These are phyloP conservation scores for Elsinoe arachidis DNA, from an alignment of 2,329 filamentous ascomycete genomes.

Conservation along the genomic window DNA sequence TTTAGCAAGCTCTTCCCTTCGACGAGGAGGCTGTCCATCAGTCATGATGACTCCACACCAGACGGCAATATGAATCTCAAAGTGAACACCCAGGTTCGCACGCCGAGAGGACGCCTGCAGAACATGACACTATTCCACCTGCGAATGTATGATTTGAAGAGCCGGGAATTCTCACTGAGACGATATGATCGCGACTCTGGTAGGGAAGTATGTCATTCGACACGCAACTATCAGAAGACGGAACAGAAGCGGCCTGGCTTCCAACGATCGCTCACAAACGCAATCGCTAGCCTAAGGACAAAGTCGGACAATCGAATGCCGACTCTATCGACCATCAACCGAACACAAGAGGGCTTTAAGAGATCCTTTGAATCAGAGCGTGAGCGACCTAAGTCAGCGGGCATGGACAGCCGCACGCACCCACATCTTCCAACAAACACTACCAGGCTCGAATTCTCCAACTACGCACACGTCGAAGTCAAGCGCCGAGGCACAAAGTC, in stretches of 20 bases:
- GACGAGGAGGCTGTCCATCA: slow-evolving; percentile 67
- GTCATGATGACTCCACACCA: slow-evolving; percentile 79
- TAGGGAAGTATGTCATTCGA: slow-evolving; percentile 81
- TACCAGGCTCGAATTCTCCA: slow-evolving; percentile 89
- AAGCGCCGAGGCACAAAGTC: slow-evolving; percentile 57
- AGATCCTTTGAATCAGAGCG: slow-evolving; percentile 34
- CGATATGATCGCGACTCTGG: slow-evolving; percentile 90
- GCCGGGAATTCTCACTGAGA: slow-evolving; percentile 79
- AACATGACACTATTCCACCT: slow-evolving; percentile 81
- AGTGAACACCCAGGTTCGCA: slow-evolving; percentile 64
- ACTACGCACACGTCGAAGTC: slow-evolving; percentile 88
- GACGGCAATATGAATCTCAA: slow-evolving; percentile 97
- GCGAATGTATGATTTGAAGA: slow-evolving; percentile 83
- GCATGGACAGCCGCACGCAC: slow-evolving; percentile 31
- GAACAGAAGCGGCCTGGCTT: slow-evolving; percentile 43
- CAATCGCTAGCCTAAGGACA: slow-evolving; percentile 47
- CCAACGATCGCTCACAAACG: slow-evolving; percentile 52
- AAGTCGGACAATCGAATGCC: slow-evolving; percentile 45
- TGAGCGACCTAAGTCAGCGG: slow-evolving; percentile 27
- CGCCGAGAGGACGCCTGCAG: slow-evolving; percentile 41
- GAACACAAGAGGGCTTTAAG: slow-evolving; percentile 46
- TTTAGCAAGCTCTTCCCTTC: slow-evolving; percentile 85
- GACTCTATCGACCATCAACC: slow-evolving; percentile 38
- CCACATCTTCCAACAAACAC: slow-evolving; percentile 56
- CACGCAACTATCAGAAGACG: slow-evolving; percentile 57